Percentiles rank a stretch among this genome's conserved stretches.
Conservation (phyloP, 257 asterid genomes). For the Ilex aquifolium region DNA sequence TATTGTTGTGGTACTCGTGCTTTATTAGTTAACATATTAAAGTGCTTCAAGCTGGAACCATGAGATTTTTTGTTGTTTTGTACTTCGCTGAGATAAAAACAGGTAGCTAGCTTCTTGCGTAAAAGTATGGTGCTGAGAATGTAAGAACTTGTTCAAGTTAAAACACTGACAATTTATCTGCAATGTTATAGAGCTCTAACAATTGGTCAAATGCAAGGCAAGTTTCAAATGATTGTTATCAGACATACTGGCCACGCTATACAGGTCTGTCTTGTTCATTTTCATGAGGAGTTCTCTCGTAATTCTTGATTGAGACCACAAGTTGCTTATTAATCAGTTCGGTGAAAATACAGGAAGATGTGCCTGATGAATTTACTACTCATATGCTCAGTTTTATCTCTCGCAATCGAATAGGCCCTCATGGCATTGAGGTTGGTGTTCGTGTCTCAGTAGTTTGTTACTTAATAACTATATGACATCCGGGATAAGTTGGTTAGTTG, state of each 20-base stretch:
- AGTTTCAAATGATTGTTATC: conserved; percentile 93
- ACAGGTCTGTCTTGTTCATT: conserved; percentile 47
- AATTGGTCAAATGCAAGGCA: conserved; percentile 98
- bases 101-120: no score
- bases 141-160: no score
- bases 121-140: no score
- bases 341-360: conserved; percentile 67
- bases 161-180: not conserved
- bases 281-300: not conserved
- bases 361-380: conserved; percentile 77
- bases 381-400: conserved; percentile 65
- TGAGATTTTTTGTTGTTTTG: no score
- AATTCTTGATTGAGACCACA: not conserved
- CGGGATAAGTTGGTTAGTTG: not conserved
- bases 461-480: not conserved
- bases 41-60: no score
- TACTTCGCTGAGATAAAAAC: no score
- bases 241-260: conserved; percentile 96
- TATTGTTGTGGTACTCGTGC: no score
- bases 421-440: conserved; percentile 73
- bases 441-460: not conserved
- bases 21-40: no score
- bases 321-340: conserved; percentile 11
- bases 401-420: conserved; percentile 74
- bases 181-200: conserved; percentile 69